Conservation (phyloP, 257 asterid genomes). For the Fraxinus excelsior region DNA sequence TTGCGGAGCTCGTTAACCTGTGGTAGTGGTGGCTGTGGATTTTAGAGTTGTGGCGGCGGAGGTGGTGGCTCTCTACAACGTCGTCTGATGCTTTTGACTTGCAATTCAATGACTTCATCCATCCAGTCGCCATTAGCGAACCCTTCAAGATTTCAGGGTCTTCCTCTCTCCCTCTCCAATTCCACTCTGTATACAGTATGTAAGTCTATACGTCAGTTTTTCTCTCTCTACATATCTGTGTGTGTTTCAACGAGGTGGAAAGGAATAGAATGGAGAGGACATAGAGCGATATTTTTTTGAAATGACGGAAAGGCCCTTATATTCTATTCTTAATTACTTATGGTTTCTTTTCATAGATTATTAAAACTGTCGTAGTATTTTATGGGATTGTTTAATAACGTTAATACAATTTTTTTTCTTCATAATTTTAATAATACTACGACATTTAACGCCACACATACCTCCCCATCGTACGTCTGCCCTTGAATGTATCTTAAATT, state of each 20-base stretch:
- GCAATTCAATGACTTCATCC: conserved; percentile 90
- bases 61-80: conserved; percentile 52
- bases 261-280: conserved; percentile 44
- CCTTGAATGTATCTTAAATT: too few relatives aligned
- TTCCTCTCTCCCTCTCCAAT: conserved; percentile 7
- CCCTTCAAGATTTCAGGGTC: conserved; percentile 1
- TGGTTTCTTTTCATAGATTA: too few relatives aligned
- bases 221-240: neutral
- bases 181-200: neutral
- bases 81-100: conserved; percentile 83
- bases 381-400: too few relatives aligned
- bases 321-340: neutral
- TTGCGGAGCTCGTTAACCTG: conserved; percentile 44
- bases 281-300: conserved; percentile 40
- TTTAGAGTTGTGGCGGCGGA: conserved; percentile 18
- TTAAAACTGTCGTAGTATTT: too few relatives aligned
- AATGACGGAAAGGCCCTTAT: conserved; percentile 26
- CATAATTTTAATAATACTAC: too few relatives aligned
- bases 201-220: conserved; percentile 14
- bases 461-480: too few relatives aligned
- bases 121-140: conserved; percentile 64
- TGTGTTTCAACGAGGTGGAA: conserved; percentile 23
- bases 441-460: too few relatives aligned
- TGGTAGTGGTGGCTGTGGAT: conserved; percentile 36
- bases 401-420: too few relatives aligned